A percentile compares a stretch with the other conserved stretches of the same genome.
Conservation (phyloP, 2,329 filamentous ascomycete species). For the Diplodia sapinea region DNA sequence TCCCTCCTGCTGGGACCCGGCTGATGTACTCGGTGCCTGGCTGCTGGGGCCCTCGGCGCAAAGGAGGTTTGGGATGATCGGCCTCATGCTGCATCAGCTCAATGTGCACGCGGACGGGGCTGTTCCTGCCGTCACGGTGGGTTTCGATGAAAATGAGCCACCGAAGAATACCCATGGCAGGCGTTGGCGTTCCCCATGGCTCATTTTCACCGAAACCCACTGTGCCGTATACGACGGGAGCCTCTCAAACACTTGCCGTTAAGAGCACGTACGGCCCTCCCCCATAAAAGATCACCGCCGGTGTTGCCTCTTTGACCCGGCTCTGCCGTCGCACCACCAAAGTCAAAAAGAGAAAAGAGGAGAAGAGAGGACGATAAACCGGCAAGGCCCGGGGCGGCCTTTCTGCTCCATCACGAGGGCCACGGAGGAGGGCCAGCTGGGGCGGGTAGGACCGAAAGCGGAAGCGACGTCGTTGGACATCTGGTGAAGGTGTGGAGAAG, state of each 20-base stretch:
- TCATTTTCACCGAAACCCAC: no score
- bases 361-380: neutral
- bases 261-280: neutral
- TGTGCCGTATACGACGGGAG: neutral
- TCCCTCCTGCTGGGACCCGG: neutral
- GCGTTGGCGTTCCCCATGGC: no score
- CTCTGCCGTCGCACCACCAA: conserved; percentile 22
- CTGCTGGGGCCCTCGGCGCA: neutral
- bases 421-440: no score
- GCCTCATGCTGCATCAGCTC: neutral
- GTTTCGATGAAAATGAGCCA: no score
- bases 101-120: neutral
- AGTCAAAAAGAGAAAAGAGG: conserved; percentile 8
- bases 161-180: no score
- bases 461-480: neutral
- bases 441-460: neutral
- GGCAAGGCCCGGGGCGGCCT: neutral
- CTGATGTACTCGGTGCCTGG: neutral
- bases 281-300: conserved; percentile 25
- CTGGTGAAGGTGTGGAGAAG: conserved; percentile 5
- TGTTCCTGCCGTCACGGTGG: no score
- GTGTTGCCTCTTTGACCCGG: neutral
- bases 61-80: neutral
- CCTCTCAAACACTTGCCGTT: neutral
- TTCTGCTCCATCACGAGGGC: neutral